Conservation (phyloP, 129 eudicot genomes). For the Pittosporum tobira region DNA sequence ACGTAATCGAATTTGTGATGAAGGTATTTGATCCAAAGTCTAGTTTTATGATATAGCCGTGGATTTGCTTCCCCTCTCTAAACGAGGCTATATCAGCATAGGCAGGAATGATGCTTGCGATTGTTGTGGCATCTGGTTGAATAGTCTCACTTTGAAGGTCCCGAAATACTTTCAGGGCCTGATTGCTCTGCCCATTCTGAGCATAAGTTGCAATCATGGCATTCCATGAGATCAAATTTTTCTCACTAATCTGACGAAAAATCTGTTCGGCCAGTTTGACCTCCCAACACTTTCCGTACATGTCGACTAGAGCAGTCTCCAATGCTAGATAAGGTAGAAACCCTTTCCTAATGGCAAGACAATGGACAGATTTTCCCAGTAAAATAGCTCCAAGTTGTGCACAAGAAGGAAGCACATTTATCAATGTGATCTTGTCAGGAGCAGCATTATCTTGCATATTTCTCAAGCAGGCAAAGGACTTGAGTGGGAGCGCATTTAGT, state of each 20-base stretch:
- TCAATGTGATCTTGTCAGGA: conserved; percentile 54
- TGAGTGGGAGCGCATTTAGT: conserved; percentile 21
- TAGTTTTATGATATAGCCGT: conserved; percentile 33
- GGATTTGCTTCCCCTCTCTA: conserved; percentile 64
- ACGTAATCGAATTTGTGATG: conserved; percentile 40
- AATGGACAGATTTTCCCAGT: conserved; percentile 45
- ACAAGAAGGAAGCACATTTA: conserved; percentile 71
- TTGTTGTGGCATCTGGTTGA: conserved; percentile 52
- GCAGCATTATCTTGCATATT: conserved; percentile 38
- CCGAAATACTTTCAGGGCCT: conserved; percentile 36
- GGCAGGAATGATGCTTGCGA: conserved; percentile 39
- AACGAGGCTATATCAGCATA: conserved; percentile 46
- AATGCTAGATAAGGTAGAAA: conserved; percentile 40
- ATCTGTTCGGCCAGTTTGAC: conserved; percentile 27
- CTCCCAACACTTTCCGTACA: conserved; percentile 63
- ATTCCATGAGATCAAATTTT: conserved; percentile 52
- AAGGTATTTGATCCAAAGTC: conserved; percentile 27
- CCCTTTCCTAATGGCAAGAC: conserved; percentile 42
- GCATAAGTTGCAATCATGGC: conserved; percentile 54
- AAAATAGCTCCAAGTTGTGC: conserved; percentile 39
- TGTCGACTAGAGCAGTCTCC: conserved; percentile 55
- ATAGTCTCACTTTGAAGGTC: conserved; percentile 23
- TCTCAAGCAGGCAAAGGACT: conserved; percentile 40
- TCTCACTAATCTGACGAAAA: conserved; percentile 35
- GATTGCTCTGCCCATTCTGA: conserved; percentile 39